These are phyloP conservation scores for Scopulariopsis brevicaulis DNA, from an alignment of 2,329 filamentous ascomycete species.

Conservation along the genomic window DNA sequence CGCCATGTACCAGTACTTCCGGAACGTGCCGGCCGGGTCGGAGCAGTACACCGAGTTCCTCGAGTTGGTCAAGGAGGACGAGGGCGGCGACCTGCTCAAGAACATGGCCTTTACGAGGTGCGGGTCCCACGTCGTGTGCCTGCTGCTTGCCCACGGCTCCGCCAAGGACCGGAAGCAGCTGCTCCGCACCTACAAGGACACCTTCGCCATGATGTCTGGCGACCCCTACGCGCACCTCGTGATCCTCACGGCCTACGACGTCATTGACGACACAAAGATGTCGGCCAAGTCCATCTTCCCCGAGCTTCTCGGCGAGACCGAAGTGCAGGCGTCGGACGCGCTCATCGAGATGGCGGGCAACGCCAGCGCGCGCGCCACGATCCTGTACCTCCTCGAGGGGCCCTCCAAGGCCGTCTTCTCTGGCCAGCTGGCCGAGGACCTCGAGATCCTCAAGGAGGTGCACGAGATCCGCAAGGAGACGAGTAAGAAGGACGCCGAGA, in stretches of 20 bases:
- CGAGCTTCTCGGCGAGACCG: conserved; percentile 68
- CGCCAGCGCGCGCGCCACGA: conserved; percentile 49
- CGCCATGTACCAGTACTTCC: conserved; percentile 94
- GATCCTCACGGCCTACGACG: conserved; percentile 76
- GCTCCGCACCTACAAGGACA: conserved; percentile 82
- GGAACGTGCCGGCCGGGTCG: conserved; percentile 64
- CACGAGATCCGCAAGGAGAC: conserved; percentile 70
- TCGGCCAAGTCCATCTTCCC: conserved; percentile 77
- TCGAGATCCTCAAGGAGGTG: conserved; percentile 65
- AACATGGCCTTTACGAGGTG: conserved; percentile 94
- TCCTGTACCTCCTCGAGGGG: conserved; percentile 74
- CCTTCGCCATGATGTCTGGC: conserved; percentile 71
- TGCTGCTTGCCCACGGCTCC: conserved; percentile 71
- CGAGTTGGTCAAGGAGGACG: conserved; percentile 84
- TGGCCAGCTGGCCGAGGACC: conserved; percentile 49
- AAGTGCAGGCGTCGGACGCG: conserved; percentile 50
- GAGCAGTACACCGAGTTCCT: conserved; percentile 80
- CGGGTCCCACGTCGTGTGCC: conserved; percentile 69
- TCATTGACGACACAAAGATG: conserved; percentile 89
- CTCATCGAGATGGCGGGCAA: conserved; percentile 55
- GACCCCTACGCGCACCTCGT: conserved; percentile 71
- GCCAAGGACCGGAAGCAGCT: conserved; percentile 92
- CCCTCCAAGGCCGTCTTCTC: conserved; percentile 51
- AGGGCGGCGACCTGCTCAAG: conserved; percentile 81
- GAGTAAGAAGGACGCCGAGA: conserved; percentile 81